phyloP scores from a whole-genome alignment of 495 filamentous ascomycete genomes.

The Aspergillus nidulans region DNA sequence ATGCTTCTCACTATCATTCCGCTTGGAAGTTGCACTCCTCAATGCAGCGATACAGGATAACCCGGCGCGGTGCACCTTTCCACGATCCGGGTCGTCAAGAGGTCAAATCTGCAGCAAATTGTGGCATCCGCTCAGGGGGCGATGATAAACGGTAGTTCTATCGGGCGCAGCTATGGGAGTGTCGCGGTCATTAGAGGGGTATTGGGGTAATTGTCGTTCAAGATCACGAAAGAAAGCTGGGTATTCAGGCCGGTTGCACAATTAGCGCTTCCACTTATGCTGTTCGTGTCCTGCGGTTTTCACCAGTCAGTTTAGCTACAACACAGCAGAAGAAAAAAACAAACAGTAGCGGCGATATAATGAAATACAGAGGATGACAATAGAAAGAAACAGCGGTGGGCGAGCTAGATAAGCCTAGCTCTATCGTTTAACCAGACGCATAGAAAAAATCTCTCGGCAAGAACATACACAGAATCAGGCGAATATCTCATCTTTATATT shows the following conservation, averaged over 20 bases:
- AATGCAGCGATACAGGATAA: neutral
- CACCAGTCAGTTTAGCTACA: neutral
- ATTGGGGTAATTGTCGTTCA: neutral
- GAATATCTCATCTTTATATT: conserved; percentile 13
- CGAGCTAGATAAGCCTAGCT: neutral
- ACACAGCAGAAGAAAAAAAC: neutral
- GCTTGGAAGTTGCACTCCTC: neutral
- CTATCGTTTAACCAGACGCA: neutral
- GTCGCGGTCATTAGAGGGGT: neutral
- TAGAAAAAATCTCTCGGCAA: neutral
- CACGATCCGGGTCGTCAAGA: neutral
- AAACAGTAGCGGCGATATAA: neutral
- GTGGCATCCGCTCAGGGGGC: neutral
- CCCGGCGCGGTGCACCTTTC: neutral
- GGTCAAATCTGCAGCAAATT: neutral
- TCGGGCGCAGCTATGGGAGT: neutral
- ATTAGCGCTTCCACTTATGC: neutral
- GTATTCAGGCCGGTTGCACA: neutral
- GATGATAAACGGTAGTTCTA: conserved; percentile 1
- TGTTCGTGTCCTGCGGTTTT: neutral
- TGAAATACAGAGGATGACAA: neutral
- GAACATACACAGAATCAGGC: conserved; percentile 1
- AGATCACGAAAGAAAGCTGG: conserved; percentile 1
- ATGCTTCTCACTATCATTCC: neutral
- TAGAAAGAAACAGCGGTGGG: neutral